A percentile compares a stretch with the other conserved stretches of the same genome.
Evolutionary conservation across 192 early-diverging fungal species (phyloP).

Genomic region (Obelidium mucronatum): DNA sequence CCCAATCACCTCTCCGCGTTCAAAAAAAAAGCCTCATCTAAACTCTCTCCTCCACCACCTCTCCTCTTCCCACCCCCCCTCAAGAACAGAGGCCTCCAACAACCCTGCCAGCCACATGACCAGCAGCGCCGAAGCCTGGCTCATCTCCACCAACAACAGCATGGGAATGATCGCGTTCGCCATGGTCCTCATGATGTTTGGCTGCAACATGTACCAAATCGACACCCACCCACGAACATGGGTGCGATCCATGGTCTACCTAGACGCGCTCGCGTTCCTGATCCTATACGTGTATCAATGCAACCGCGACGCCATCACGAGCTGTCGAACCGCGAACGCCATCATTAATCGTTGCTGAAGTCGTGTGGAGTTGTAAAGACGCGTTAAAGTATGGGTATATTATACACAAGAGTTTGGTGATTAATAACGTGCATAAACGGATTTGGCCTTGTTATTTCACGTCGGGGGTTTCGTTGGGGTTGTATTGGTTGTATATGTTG

Average conservation of each 20-base stretch:
- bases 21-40: no score
- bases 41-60: no score
- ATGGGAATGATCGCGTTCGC: conserved; percentile 1
- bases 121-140: background rate
- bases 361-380: conserved; percentile 9
- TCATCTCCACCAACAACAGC: background rate
- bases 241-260: conserved; percentile 17
- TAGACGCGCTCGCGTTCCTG: conserved; percentile 8
- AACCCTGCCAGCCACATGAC: no score
- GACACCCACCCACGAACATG: conserved; percentile 5
- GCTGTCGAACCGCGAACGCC: background rate
- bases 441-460: background rate
- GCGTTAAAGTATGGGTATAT: conserved; percentile 10
- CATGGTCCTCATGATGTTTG: background rate
- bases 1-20: no score
- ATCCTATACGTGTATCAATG: background rate
- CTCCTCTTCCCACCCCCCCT: no score
- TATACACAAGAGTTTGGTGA: background rate
- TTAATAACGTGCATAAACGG: background rate
- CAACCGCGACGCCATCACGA: background rate
- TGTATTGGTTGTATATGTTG: background rate
- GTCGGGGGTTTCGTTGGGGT: background rate
- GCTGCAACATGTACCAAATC: background rate
- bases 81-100: background rate
- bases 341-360: background rate